Evolutionary conservation across 2,329 filamentous ascomycete genomes (phyloP), one percentile per base, ranked within the genome.

Genomic region (Davidsoniella neocaledoniae): DNA sequence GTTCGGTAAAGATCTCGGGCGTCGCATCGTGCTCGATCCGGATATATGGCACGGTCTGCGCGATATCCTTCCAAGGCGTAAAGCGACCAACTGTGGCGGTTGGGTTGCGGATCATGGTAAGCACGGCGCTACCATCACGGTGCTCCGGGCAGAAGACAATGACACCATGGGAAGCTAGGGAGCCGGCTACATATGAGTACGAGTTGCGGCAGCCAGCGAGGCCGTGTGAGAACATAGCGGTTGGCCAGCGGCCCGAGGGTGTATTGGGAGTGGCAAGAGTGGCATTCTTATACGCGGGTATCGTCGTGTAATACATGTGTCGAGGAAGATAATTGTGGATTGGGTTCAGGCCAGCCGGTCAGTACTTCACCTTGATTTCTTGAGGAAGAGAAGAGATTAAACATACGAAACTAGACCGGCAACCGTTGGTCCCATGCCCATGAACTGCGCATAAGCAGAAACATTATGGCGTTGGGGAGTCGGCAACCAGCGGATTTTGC

Each of bases 161-260:
- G 19, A 88, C 71, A 39, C 86, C 86, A 58, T 91, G 80, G 17
- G 83, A 86, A 4, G 86, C 83, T 25, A 94, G 66, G 0, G 83
- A 85, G 14, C 83, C 83, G 16, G 75, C 81, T 21, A 93, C 66
- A 59, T 88, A 81, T n/a, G 84, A 90, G 66, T 94, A 94, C 9
- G 84, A 78, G 58, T 91, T 91, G 56, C 84, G 74, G 53, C 77
- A 81, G 37, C 86, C 86, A 37, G 83, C 86, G 1, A 94, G 70
- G 1, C 86, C 86, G 60, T 94, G 86, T 1, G 85, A 91, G 64
- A 94, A 93, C 54, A 94, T 70, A 68, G 86, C 79, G 0, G 86
- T 82, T 0, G 86, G 86, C 81, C 84, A 91, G 66, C 77, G 68
- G 50, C 69, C 66, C 52, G 67, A 64, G 3, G 67, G 58, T 3